Evolutionary conservation across 2,329 filamentous ascomycete species (phyloP).

Genomic region (Aplosporella prunicola): DNA sequence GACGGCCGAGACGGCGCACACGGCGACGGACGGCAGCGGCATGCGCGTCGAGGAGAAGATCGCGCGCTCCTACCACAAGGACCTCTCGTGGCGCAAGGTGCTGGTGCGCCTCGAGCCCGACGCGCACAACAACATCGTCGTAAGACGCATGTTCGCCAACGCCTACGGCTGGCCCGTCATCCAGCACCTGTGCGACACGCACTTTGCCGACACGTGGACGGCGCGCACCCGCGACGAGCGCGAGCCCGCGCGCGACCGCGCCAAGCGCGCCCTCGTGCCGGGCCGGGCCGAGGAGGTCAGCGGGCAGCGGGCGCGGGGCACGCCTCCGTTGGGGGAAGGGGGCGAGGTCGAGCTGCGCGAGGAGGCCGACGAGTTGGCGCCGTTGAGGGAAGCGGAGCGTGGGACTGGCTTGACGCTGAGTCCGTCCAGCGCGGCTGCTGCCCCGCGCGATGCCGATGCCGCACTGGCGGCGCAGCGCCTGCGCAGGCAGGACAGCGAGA

Average conservation of each 20-base stretch:
- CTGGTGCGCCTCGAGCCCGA: slow-evolving; percentile 91
- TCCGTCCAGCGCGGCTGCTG: slow-evolving; percentile 13
- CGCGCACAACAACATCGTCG: slow-evolving; percentile 97
- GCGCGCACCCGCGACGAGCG: slow-evolving; percentile 59
- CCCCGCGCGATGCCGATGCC: not conserved
- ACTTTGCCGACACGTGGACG: slow-evolving; percentile 69
- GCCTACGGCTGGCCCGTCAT: slow-evolving; percentile 96
- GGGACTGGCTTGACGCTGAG: slow-evolving; percentile 18
- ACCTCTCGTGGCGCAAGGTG: slow-evolving; percentile 91
- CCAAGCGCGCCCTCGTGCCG: slow-evolving; percentile 47
- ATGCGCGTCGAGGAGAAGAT: slow-evolving; percentile 98
- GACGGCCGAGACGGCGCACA: slow-evolving; percentile 8
- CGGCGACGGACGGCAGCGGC: slow-evolving; percentile 42
- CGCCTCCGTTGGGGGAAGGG: slow-evolving; percentile 31
- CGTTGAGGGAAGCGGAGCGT: slow-evolving; percentile 20
- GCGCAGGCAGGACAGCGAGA: slow-evolving; percentile 30
- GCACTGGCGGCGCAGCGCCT: not conserved
- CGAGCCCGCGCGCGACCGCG: slow-evolving; percentile 59
- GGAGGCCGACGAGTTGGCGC: slow-evolving; percentile 32
- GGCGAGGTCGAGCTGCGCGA: slow-evolving; percentile 42
- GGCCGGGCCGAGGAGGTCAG: slow-evolving; percentile 55
- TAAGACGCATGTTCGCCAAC: slow-evolving; percentile 92
- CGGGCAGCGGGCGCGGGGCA: slow-evolving; percentile 28
- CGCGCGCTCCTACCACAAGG: slow-evolving; percentile 84
- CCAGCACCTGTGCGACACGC: slow-evolving; percentile 87